Conservation (phyloP, 1,139 yeast genomes). For the Suhomyces maxii region DNA sequence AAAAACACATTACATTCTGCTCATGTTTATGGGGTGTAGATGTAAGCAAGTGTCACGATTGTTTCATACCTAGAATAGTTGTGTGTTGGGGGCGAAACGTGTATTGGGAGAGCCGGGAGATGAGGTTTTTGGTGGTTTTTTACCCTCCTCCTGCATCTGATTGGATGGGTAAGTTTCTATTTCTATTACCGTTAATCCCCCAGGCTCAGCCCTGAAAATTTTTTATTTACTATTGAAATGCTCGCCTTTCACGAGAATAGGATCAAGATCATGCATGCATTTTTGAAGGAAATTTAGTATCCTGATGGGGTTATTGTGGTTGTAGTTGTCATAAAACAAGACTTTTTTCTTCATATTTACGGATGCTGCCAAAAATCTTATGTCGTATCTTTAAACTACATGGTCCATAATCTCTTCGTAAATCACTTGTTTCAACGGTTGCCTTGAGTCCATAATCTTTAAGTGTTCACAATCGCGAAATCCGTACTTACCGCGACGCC, state of each 20-base stretch:
- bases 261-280: too few species aligned
- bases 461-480: neutral
- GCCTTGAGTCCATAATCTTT: neutral
- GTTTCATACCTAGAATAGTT: neutral
- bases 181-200: neutral
- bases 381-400: neutral
- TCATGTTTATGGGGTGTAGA: neutral
- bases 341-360: too few species aligned
- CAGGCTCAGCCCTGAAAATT: neutral
- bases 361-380: neutral
- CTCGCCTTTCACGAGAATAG: too few species aligned
- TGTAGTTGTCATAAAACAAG: too few species aligned
- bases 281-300: too few species aligned
- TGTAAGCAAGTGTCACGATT: too few species aligned
- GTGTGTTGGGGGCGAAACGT: neutral
- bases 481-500: neutral
- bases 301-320: too few species aligned
- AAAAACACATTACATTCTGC: too few species aligned
- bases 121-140: neutral
- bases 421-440: neutral
- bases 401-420: neutral
- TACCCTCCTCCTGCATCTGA: neutral
- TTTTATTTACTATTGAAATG: too few species aligned
- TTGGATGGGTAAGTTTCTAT: neutral
- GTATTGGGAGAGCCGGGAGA: neutral